Conservation (phyloP, 169 alveolate species). For the Plasmodium gonderi region DNA sequence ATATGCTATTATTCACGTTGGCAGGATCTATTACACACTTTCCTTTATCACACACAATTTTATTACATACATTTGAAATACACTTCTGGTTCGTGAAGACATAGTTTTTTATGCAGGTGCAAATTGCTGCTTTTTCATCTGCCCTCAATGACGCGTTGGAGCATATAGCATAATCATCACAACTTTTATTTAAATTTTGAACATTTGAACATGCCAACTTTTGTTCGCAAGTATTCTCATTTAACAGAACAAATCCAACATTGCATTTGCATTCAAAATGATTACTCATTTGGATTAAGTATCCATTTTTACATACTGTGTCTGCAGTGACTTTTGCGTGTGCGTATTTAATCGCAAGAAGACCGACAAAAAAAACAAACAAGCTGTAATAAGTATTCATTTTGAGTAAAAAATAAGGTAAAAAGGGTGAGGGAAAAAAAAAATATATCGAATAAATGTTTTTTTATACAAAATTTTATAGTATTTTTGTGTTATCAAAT, state of each 20-base stretch:
- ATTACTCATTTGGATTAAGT: conserved; percentile 24
- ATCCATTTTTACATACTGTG: conserved; percentile 37
- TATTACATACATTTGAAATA: not conserved
- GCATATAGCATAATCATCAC: conserved; percentile 41
- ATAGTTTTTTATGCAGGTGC: not conserved
- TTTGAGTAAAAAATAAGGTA: not conserved
- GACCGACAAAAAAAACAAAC: conserved; percentile 2
- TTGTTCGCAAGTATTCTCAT: conserved; percentile 14
- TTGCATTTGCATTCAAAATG: conserved; percentile 35
- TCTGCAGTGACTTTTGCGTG: conserved; percentile 9
- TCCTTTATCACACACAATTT: conserved; percentile 11
- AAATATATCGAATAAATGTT: not conserved
- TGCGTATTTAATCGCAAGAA: not conserved
- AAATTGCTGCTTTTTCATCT: not conserved
- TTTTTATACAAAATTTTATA: too few species aligned
- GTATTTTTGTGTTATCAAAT: too few species aligned
- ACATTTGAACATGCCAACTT: not conserved
- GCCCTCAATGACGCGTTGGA: not conserved
- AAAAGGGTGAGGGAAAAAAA: not conserved
- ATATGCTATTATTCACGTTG: not conserved
- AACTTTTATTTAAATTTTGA: not conserved
- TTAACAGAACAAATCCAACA: conserved; percentile 2
- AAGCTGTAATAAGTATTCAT: conserved; percentile 29
- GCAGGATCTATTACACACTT: conserved; percentile 8
- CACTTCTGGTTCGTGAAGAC: not conserved